phyloP scores from a whole-genome alignment of 2,329 filamentous ascomycete species.

The Colletotrichum zoysiae region DNA sequence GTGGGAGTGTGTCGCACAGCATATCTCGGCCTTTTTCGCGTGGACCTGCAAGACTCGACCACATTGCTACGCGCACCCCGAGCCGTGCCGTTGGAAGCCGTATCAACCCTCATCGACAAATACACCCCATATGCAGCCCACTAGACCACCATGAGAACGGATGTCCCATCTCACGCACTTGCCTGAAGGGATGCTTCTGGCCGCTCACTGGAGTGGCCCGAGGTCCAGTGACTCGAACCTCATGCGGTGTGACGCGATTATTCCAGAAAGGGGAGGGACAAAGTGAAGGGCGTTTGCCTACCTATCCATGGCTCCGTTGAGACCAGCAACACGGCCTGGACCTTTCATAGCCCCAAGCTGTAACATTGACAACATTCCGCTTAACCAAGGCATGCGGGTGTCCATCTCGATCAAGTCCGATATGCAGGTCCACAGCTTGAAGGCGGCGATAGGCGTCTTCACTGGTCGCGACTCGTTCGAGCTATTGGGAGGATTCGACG shows the following conservation, averaged over 20 bases:
- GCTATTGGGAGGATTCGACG: slow-evolving; percentile 40
- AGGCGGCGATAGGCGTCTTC: slow-evolving; percentile 78
- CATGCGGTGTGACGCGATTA: slow-evolving; percentile 58
- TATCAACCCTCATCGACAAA: slow-evolving; percentile 25
- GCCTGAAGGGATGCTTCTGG: slow-evolving; percentile 46
- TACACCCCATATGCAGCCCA: slow-evolving; percentile 11
- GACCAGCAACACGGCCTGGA: slow-evolving; percentile 79
- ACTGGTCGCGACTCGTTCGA: slow-evolving; percentile 36
- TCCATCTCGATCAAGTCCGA: slow-evolving; percentile 80
- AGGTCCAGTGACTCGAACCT: slow-evolving; percentile 60
- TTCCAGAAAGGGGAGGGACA: slow-evolving; percentile 31
- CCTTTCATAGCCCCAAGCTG: slow-evolving; percentile 81
- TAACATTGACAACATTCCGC: slow-evolving; percentile 78
- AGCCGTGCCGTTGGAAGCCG: slow-evolving; percentile 26
- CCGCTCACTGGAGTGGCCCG: slow-evolving; percentile 53
- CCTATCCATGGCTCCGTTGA: slow-evolving; percentile 89
- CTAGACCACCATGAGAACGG: slow-evolving; percentile 14
- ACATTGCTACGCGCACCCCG: slow-evolving; percentile 31
- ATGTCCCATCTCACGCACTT: slow-evolving; percentile 50
- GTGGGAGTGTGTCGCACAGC: slow-evolving; percentile 40
- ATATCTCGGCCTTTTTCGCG: slow-evolving; percentile 39
- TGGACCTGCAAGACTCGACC: slow-evolving; percentile 22
- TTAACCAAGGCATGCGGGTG: slow-evolving; percentile 90
- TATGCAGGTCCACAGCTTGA: slow-evolving; percentile 81
- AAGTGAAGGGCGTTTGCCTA: slow-evolving; percentile 67